Percentiles rank a stretch among this genome's conserved stretches.
phyloP scores from a whole-genome alignment of 1,139 yeast species.

The Suhomyces choctaworum region DNA sequence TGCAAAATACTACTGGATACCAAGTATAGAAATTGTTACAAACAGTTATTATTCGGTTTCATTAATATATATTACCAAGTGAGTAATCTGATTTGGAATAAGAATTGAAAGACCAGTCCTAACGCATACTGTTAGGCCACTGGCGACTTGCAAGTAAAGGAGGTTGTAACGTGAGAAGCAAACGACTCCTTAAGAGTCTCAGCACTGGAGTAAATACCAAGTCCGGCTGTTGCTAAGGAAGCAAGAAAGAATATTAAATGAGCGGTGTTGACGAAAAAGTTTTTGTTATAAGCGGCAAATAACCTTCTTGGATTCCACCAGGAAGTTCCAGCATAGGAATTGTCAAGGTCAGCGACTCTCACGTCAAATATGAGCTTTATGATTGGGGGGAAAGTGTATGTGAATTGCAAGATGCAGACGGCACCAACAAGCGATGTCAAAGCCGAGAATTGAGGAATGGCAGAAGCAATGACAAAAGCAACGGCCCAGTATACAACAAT shows the following conservation, averaged over 20 bases:
- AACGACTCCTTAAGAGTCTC: slow-evolving; percentile 4
- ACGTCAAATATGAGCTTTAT: slow-evolving; percentile 1
- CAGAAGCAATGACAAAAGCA: slow-evolving; percentile 5
- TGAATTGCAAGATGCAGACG: slow-evolving; percentile 6
- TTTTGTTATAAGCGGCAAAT: slow-evolving; percentile 1
- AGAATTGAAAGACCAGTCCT: background rate
- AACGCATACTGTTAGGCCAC: slow-evolving; percentile 1
- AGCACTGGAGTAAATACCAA: slow-evolving; percentile 5
- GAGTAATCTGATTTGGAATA: background rate
- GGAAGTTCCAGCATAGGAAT: background rate
- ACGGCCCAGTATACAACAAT: slow-evolving; percentile 5
- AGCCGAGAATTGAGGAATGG: slow-evolving; percentile 4
- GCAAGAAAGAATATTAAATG: slow-evolving; percentile 3
- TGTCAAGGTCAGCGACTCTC: slow-evolving; percentile 1
- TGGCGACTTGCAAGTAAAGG: slow-evolving; percentile 5
- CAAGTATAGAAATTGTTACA: too few species aligned
- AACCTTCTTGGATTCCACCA: slow-evolving; percentile 1
- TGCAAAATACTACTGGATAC: too few species aligned
- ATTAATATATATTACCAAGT: too few species aligned
- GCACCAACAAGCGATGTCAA: slow-evolving; percentile 6
- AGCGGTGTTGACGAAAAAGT: slow-evolving; percentile 1
- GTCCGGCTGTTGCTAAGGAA: slow-evolving; percentile 3
- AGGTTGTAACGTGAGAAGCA: slow-evolving; percentile 1
- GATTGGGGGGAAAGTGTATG: slow-evolving; percentile 5
- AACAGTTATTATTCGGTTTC: too few species aligned